Evolutionary conservation across 2,329 filamentous ascomycete genomes (phyloP), one percentile per base, ranked within the genome.

Genomic region (Stemphylium vesicarium): DNA sequence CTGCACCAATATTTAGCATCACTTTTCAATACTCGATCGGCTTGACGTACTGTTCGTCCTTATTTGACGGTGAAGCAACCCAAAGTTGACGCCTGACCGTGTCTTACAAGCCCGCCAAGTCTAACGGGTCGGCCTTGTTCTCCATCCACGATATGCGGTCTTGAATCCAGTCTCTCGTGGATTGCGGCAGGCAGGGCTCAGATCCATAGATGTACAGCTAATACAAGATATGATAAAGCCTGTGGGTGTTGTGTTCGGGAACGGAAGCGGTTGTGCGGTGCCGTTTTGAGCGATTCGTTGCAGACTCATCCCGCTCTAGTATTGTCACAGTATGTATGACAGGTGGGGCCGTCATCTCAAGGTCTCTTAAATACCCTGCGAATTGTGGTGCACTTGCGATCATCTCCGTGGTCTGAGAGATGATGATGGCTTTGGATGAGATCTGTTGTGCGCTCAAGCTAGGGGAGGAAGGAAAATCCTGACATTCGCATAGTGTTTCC

Each of bases 311-410:
- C 5, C 12, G 2, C 12, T 22, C 20, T 37, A 12, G 32, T 12
- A 13, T 26, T 32, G 22, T 13, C 29, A 8, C 11, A 10, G 24
- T 36, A 9, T 26, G 13, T 12, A 24, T 20, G 15, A 15, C 8
- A n/a, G 15, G 35, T 9, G 35, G 10, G 7, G 15, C 5, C 6
- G 54, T 35, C 9, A 35, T 15, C n/a, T 53, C 47, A 2, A 59
- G 36, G 6, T 56, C 37, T 36, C 60, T 44, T 3, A 59, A 20
- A 35, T 67, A 65, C 11, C 63, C 55, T 29, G 60, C 60, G 22
- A 71, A 22, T 31, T 70, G 65, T 4, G 70, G 70, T 9, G 70
- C 55, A 4, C 66, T 66, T 1, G 64, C 66, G 29, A 61, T 57
- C 3, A 71, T 66, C 20, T 72, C 68, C 8, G 50, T 51, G 1